Base-by-base conservation (phyloP, 768 basidiomycete species). In the Auricularia sp. region DNA sequence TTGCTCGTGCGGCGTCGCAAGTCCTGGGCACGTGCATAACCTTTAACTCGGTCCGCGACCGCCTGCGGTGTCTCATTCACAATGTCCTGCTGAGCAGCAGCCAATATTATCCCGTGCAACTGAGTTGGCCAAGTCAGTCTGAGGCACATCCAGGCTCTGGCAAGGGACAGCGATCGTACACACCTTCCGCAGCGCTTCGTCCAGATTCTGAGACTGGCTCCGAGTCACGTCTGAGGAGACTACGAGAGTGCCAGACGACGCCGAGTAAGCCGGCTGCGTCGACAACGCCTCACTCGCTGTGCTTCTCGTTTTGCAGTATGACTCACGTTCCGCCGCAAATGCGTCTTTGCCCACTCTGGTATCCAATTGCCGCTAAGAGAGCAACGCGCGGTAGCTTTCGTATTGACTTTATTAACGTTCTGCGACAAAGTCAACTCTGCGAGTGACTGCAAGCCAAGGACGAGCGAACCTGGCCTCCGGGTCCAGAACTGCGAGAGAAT, bases 371-470 rank as follows among this genome's bases (percentile, higher is more conserved):
- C 77, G 62, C 85, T 76, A 8, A 90, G 62, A 5, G 79, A 73
- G 69, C 87, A 89, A 51, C 87, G 79, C 16, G 88, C 69, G 0
- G 84, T 86, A 0, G 83, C 88, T 72, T 92, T 92, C 14, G 91
- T 92, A 65, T 90, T 92, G n/a, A 92, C 82, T 76, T 92, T 93
- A 71, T 93, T 93, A 45, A 93, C 91, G 68, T 93, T 90, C 89
- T 92, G 69, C 14, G 33, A n/a, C 18, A 24, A 5, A 42, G 47
- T 35, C 37, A 35, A 24, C 24, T 51, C 54, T 39, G 39, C 18
- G 36, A 18, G 35, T n/a, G 65, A 71, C 56, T 34, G 11, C 42
- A 5, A 18, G 62, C 45, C 34, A 35, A 47, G 62, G 7, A 56
- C 16, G 21, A 18, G 69, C 77, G 51, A 61, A 89, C 90, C 82